Evolutionary conservation across 2,329 filamentous ascomycete genomes (phyloP).

Genomic region (Hypoxylon sp.): DNA sequence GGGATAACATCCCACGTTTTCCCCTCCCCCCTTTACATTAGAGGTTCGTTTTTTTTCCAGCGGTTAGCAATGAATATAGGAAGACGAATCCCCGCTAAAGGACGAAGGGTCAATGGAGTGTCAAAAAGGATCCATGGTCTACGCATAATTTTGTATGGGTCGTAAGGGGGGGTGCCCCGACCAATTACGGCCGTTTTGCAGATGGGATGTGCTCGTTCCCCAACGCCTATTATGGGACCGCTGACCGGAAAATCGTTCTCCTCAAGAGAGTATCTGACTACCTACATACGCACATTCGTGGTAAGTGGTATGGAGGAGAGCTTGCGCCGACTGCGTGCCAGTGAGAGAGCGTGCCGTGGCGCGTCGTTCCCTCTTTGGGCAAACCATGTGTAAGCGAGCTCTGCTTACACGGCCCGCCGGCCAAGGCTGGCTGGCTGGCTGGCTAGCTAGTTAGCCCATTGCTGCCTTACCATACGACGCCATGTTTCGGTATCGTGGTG

Average conservation of each 20-base stretch:
- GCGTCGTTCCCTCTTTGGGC: conserved; percentile 3
- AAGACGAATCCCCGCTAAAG: conserved; percentile 12
- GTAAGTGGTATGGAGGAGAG: background rate
- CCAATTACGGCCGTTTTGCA: conserved; percentile 22
- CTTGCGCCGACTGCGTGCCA: background rate
- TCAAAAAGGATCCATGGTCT: conserved; percentile 31
- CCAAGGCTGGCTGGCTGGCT: background rate
- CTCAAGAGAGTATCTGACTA: conserved; percentile 5
- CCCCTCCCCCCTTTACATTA: conserved; percentile 1
- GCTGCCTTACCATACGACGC: conserved; percentile 13
- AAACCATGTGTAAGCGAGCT: background rate
- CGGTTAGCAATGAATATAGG: background rate
- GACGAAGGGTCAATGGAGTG: conserved; percentile 17
- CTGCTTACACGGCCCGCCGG: conserved; percentile 3
- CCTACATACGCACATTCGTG: conserved; percentile 4
- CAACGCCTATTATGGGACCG: conserved; percentile 23
- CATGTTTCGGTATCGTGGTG: conserved; percentile 21
- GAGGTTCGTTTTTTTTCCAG: background rate
- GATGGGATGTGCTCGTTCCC: background rate
- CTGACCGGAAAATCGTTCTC: conserved; percentile 23
- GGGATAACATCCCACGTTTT: conserved; percentile 8
- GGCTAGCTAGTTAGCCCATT: background rate
- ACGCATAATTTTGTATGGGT: conserved; percentile 31
- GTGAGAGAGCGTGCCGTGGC: background rate
- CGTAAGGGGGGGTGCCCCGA: conserved; percentile 12